phyloP scores from a whole-genome alignment of 2,329 filamentous ascomycete species.

The Aspergillus flavus region DNA sequence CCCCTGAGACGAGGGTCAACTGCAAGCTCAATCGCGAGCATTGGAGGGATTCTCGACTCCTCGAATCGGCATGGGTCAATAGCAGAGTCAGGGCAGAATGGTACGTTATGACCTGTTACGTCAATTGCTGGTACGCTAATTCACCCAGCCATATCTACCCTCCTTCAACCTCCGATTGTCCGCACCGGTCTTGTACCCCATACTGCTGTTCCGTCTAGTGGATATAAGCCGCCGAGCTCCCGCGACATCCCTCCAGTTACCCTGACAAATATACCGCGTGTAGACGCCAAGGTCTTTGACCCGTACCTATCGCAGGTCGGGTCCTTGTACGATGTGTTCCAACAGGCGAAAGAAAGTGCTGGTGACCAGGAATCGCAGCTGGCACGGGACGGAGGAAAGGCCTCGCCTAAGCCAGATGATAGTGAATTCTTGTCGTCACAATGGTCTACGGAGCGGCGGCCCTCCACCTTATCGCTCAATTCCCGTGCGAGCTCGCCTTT shows the following conservation, averaged over 20 bases:
- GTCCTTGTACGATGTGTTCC: constrained; percentile 83
- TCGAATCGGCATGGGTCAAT: constrained; percentile 62
- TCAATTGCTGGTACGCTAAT: constrained; percentile 14
- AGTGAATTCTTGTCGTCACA: constrained; percentile 53
- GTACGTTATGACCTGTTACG: constrained; percentile 41
- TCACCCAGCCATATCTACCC: constrained; percentile 76
- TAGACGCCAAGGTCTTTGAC: constrained; percentile 79
- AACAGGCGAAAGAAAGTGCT: constrained; percentile 76
- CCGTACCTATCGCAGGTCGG: constrained; percentile 85
- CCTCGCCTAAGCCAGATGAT: constrained; percentile 50
- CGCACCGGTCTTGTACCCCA: constrained; percentile 84
- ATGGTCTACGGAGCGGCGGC: constrained; percentile 45
- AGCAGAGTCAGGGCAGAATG: constrained; percentile 81
- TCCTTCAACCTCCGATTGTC: constrained; percentile 88
- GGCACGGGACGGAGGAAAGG: constrained; percentile 49
- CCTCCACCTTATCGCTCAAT: constrained; percentile 45
- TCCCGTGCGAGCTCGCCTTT: constrained; percentile 50
- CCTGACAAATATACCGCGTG: constrained; percentile 80
- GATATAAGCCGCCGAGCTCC: constrained; percentile 80
- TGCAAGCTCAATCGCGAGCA: constrained; percentile 83
- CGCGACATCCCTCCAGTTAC: constrained; percentile 92
- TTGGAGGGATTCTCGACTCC: constrained; percentile 80
- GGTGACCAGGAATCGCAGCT: constrained; percentile 61
- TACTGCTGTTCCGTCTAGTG: constrained; percentile 66
- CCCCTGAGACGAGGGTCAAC: constrained; percentile 71